These are phyloP conservation scores for Conticribra guillardii DNA, from an alignment of 108 stramenopile species.

Conservation along the genomic window DNA sequence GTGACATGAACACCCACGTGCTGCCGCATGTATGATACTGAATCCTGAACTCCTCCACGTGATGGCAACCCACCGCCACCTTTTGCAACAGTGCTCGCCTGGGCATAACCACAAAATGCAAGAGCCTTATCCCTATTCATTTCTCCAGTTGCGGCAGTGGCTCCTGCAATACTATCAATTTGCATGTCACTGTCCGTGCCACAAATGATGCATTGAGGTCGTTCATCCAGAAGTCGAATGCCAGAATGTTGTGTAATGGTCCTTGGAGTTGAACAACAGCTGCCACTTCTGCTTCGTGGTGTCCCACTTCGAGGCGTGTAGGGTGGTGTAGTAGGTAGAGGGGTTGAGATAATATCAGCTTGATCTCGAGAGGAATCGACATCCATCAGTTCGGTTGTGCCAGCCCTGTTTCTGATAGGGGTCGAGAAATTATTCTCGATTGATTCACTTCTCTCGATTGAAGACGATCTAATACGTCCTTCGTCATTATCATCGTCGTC, in stretches of 20 bases:
- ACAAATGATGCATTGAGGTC: conserved; percentile 86
- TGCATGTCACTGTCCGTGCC: conserved; percentile 46
- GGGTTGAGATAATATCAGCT: conserved; percentile 36
- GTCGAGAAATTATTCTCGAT: conserved; percentile 21
- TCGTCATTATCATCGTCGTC: conserved; percentile 54
- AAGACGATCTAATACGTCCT: conserved; percentile 21
- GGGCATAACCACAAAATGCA: conserved; percentile 82
- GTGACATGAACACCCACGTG: conserved; percentile 81
- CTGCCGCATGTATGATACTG: conserved; percentile 40
- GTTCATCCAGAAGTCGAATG: conserved; percentile 52
- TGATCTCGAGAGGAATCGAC: neutral
- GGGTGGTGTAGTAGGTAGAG: conserved; percentile 36
- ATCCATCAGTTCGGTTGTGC: conserved; percentile 3
- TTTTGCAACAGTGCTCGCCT: conserved; percentile 81
- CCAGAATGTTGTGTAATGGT: conserved; percentile 11
- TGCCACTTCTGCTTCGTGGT: conserved; percentile 15
- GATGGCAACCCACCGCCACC: conserved; percentile 75
- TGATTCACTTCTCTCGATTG: conserved; percentile 39
- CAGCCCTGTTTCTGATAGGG: conserved; percentile 24
- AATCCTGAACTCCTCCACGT: conserved; percentile 7
- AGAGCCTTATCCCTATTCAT: conserved; percentile 60
- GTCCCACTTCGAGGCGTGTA: conserved; percentile 25
- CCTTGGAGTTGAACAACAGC: conserved; percentile 19
- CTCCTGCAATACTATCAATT: conserved; percentile 33
- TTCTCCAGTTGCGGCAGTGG: conserved; percentile 13